A percentile compares a stretch with the other conserved stretches of the same genome.
Conservation (phyloP, 176 grass and related monocot genomes). For the Musa acuminata region DNA sequence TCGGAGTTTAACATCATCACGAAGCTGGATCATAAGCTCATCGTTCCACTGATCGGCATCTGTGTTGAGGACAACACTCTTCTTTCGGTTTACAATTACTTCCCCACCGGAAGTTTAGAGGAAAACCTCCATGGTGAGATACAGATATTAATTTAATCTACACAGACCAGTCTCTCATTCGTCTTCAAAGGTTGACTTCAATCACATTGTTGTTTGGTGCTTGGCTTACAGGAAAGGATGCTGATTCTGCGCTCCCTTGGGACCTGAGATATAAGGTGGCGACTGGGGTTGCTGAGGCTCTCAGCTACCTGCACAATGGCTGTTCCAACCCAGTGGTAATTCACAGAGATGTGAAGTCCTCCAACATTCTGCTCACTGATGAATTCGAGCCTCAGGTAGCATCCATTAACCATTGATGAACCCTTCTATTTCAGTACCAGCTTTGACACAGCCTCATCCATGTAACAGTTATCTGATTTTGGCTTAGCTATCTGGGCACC, state of each 20-base stretch:
- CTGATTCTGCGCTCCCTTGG: constrained; percentile 48
- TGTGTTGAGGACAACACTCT: constrained; percentile 70
- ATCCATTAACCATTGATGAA: background rate
- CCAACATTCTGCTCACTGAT: constrained; percentile 84
- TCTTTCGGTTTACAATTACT: constrained; percentile 77
- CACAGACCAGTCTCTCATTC: background rate
- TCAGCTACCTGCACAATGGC: constrained; percentile 69
- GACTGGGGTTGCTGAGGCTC: constrained; percentile 53
- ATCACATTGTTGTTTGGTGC: background rate
- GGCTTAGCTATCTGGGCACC: constrained; percentile 86
- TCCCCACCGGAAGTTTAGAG: constrained; percentile 71
- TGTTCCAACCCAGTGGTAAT: constrained; percentile 49
- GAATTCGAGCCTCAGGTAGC: constrained; percentile 64
- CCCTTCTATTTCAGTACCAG: background rate
- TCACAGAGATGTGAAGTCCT: constrained; percentile 92
- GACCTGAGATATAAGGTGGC: constrained; percentile 59
- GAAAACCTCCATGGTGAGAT: constrained; percentile 74
- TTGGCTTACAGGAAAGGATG: constrained; percentile 36
- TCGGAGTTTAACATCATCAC: constrained; percentile 82
- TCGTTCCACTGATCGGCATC: constrained; percentile 68
- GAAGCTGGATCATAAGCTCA: constrained; percentile 55
- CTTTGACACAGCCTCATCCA: background rate
- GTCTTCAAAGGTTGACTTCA: background rate
- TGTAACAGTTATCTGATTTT: constrained; percentile 83
- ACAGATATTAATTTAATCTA: background rate